Percentiles rank a stretch among this genome's conserved stretches.
These are phyloP conservation scores for Davidsoniella virescens DNA, from an alignment of 2,329 filamentous ascomycete genomes.

Conservation along the genomic window DNA sequence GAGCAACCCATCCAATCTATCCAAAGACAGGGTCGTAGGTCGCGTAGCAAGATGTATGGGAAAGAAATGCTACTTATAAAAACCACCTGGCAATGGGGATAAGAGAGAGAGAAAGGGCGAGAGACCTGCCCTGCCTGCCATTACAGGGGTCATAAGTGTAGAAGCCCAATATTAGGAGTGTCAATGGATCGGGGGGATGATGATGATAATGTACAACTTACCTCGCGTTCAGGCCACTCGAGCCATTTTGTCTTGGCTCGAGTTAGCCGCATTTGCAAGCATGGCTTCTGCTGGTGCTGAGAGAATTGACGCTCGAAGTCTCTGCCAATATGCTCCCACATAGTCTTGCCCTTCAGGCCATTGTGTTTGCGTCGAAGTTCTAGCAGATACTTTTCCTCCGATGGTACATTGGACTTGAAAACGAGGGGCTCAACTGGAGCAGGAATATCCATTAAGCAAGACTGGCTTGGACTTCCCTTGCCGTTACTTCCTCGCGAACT, in stretches of 20 bases:
- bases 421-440: conserved; percentile 17
- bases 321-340: conserved; percentile 38
- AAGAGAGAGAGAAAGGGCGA: background rate
- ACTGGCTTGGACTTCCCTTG: too few relatives aligned
- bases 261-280: conserved; percentile 40
- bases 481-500: background rate
- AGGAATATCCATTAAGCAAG: too few relatives aligned
- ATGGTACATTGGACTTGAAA: conserved; percentile 29
- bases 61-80: background rate
- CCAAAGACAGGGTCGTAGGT: background rate
- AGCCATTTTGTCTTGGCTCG: conserved; percentile 33
- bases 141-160: background rate
- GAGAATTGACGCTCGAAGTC: conserved; percentile 24
- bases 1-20: background rate
- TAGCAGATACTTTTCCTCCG: conserved; percentile 33
- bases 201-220: conserved; percentile 21
- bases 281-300: conserved; percentile 28
- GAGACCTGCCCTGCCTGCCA: background rate
- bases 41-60: background rate
- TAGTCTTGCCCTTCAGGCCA: conserved; percentile 35
- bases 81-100: background rate
- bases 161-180: background rate
- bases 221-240: conserved; percentile 33
- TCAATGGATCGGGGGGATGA: background rate
- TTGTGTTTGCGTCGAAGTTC: conserved; percentile 30